Conservation (phyloP, 2,329 filamentous ascomycete genomes). For the Cladosporium halotolerans region DNA sequence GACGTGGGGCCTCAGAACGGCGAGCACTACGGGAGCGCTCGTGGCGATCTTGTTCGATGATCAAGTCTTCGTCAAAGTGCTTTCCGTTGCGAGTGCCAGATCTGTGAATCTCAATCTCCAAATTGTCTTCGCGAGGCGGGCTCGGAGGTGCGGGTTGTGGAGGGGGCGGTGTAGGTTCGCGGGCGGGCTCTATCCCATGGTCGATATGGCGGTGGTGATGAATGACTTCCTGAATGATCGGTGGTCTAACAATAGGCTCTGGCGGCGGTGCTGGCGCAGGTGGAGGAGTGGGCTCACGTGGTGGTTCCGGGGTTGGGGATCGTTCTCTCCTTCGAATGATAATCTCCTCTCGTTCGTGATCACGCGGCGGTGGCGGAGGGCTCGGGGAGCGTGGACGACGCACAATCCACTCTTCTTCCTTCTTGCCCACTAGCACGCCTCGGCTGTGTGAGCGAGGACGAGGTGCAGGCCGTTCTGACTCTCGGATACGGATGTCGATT, state of each 20-base stretch:
- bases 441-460: conserved; percentile 26
- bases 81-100: conserved; percentile 42
- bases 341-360: conserved; percentile 35
- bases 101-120: conserved; percentile 52
- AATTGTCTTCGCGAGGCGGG: conserved; percentile 48
- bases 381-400: conserved; percentile 30
- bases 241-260: conserved; percentile 65
- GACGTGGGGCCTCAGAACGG: conserved; percentile 33
- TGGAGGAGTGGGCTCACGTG: conserved; percentile 26
- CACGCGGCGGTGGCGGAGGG: conserved; percentile 31
- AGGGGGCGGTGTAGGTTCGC: conserved; percentile 39
- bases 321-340: conserved; percentile 43
- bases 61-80: conserved; percentile 59
- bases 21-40: conserved; percentile 29
- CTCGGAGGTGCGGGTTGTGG: conserved; percentile 38
- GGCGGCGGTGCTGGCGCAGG: conserved; percentile 47
- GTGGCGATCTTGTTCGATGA: conserved; percentile 47
- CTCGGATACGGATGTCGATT: conserved; percentile 72
- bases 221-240: conserved; percentile 81
- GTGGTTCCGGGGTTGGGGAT: conserved; percentile 27
- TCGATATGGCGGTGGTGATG: conserved; percentile 84
- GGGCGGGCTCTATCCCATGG: conserved; percentile 54
- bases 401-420: conserved; percentile 32
- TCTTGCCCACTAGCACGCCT: conserved; percentile 30
- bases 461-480: conserved; percentile 18